Conservation (phyloP, 345 rosid genomes). For the Citrus hindsii region DNA sequence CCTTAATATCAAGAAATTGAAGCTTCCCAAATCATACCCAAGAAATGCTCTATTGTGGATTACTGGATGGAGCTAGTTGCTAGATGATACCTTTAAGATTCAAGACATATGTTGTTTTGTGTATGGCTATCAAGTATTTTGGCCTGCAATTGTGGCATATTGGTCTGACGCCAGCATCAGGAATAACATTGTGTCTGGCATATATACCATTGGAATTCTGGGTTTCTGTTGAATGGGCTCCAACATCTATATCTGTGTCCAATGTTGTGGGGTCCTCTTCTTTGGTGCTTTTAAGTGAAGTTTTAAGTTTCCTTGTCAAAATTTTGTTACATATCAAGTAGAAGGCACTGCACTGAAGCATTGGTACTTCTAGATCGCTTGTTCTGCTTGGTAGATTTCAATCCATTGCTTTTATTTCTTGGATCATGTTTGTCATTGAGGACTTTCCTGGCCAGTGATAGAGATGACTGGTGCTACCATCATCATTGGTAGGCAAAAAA, state of each 20-base stretch:
- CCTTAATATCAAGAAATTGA: slow-evolving; percentile 9
- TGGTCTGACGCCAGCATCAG: not conserved
- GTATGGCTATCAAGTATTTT: not conserved
- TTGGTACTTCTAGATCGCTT: not conserved
- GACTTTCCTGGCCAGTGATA: not conserved
- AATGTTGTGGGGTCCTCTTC: not conserved
- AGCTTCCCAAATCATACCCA: slow-evolving; percentile 1
- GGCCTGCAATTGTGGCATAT: not conserved
- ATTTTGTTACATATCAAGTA: not conserved
- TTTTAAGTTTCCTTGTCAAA: not conserved
- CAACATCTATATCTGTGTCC: not conserved
- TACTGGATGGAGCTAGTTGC: not conserved
- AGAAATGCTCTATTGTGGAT: not conserved
- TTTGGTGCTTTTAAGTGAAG: not conserved
- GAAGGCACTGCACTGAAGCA: not conserved
- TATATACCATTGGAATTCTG: not conserved
- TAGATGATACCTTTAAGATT: not conserved
- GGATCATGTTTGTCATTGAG: not conserved
- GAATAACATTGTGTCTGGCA: not conserved
- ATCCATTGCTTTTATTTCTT: not conserved
- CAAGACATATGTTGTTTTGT: not conserved
- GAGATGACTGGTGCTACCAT: not conserved
- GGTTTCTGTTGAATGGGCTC: not conserved
- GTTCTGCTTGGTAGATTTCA: not conserved
- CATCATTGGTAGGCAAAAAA: not conserved